Base-by-base conservation (phyloP, 2,329 filamentous ascomycete genomes). In the Ceratocystis diversiconidia region DNA sequence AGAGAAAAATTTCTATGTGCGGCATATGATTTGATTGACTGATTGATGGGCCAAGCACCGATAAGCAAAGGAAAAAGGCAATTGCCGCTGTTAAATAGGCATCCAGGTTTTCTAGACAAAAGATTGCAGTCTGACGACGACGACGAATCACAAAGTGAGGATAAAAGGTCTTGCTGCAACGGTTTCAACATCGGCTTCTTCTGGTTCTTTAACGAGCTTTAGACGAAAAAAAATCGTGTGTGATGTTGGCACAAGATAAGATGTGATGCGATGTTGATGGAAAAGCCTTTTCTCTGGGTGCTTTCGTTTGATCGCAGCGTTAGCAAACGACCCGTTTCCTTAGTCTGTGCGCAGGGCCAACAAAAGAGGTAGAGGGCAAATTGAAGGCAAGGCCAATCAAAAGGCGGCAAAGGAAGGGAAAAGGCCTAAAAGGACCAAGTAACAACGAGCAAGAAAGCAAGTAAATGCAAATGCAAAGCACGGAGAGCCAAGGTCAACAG, bases 21-120 rank as follows among this genome's bases (percentile, higher is more conserved):
- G 55, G 55, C 28, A 59, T 28, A 59, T 36, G 25, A 59, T 36
- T 36, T 59, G 55, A 59, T 32, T 32, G 48, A 52, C n/a, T 59
- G 55, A 59, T 19, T 52, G 48, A 52, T n/a, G 48, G 15, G n/a
- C 19, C 48, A 25, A 25, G 48, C 10, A 52, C 48, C 2, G 52
- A n/a, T 57, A 28, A 57, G 52, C 28, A 36, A 55, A 19, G 50
- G n/a, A 52, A 12, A 22, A n/a, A 19, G 52, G 30, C 8, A 17
- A 59, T 36, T 17, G 55, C 22, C 22, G 48, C 36, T 52, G 48
- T 52, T 52, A 52, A 52, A 52, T 52, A 52, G 48, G 22, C 48
- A 10, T 25, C 48, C 48, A 52, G 15, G 48, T 25, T 48, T 22
- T n/a, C 46, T 15, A 1, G 22, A 25, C 22, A 15, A 52, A 52